phyloP scores from a whole-genome alignment of 306 rosid species.

The Castanea sativa region DNA sequence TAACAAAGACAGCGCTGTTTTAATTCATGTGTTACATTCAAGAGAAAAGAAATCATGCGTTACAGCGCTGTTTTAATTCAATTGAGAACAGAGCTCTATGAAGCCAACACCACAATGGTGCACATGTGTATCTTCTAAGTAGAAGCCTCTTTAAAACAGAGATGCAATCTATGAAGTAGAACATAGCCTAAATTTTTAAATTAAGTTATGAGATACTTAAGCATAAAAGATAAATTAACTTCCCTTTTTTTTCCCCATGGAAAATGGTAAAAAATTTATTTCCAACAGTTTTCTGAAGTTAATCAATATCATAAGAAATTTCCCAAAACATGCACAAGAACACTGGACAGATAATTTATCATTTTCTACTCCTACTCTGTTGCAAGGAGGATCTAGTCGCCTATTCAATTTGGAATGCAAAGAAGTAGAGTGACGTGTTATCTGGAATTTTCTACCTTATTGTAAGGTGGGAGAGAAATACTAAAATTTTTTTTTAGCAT shows the following conservation, averaged over 20 bases:
- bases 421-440: background rate
- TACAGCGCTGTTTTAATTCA: background rate
- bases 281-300: background rate
- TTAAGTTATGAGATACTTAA: background rate
- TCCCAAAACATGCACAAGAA: background rate
- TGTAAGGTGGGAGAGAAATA: background rate
- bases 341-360: background rate
- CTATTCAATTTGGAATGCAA: background rate
- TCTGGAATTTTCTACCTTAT: background rate
- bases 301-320: background rate
- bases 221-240: background rate
- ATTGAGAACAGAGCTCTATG: background rate
- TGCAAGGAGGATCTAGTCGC: background rate
- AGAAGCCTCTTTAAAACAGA: no score
- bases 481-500: background rate
- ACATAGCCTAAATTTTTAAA: no score
- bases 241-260: background rate
- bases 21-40: background rate
- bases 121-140: no score
- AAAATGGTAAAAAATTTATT: background rate
- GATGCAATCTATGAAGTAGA: no score
- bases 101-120: no score
- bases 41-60: background rate
- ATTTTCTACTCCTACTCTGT: background rate
- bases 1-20: background rate